Percentiles rank a stretch among this genome's conserved stretches.
These are phyloP conservation scores for Coemansia sp. DNA, from an alignment of 192 early-diverging fungal genomes.

Conservation along the genomic window DNA sequence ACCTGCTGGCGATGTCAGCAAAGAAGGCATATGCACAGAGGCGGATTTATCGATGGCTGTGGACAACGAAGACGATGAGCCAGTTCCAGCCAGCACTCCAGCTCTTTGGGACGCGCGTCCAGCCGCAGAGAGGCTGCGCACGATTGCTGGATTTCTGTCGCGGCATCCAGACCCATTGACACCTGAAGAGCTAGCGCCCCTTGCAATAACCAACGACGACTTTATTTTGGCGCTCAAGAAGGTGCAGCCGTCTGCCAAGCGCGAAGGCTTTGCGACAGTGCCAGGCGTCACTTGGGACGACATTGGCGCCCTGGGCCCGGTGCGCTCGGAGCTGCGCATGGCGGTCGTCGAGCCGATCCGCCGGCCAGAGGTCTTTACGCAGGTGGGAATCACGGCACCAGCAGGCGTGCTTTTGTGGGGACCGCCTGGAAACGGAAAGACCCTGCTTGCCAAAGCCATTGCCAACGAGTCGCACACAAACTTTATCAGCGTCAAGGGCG, in stretches of 20 bases:
- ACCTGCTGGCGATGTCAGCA: conserved; percentile 1
- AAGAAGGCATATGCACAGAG: neutral
- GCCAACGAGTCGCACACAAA: conserved; percentile 97
- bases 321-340: conserved; percentile 93
- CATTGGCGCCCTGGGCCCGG: conserved; percentile 82
- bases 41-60: neutral
- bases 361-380: conserved; percentile 81
- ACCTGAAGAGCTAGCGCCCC: conserved; percentile 74
- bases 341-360: conserved; percentile 95
- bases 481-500: conserved; percentile 98
- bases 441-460: conserved; percentile 95
- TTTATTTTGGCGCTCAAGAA: conserved; percentile 82
- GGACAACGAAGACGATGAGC: neutral
- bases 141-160: conserved; percentile 74
- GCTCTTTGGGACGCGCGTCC: conserved; percentile 36
- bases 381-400: conserved; percentile 86
- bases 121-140: conserved; percentile 55
- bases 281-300: conserved; percentile 96
- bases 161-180: conserved; percentile 74
- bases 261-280: conserved; percentile 98
- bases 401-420: conserved; percentile 96
- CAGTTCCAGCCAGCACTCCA: conserved; percentile 24
- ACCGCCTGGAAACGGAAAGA: conserved; percentile 98
- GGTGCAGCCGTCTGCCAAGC: conserved; percentile 95
- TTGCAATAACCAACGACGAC: conserved; percentile 82